phyloP scores from a whole-genome alignment of 2,329 filamentous ascomycete species.

The Talaromyces sp. region DNA sequence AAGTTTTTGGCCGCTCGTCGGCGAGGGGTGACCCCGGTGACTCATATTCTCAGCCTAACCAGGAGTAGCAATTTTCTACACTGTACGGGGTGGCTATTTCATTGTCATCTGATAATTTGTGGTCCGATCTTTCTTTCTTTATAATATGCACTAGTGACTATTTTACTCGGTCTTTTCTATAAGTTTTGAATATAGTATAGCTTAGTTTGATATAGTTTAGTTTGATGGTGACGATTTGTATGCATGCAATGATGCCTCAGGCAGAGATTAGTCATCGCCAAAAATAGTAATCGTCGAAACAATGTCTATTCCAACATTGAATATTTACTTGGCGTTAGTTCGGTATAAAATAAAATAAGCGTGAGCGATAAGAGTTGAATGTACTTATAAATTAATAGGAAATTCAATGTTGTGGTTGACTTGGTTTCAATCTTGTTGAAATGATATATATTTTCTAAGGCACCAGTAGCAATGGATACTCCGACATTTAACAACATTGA shows the following conservation, averaged over 20 bases:
- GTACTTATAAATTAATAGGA: neutral
- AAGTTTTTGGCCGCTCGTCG: neutral
- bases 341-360: too few relatives aligned
- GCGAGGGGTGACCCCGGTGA: neutral
- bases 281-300: neutral
- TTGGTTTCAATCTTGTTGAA: neutral
- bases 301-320: too few relatives aligned
- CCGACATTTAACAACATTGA: neutral
- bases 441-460: too few relatives aligned
- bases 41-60: neutral
- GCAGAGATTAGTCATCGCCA: neutral
- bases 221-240: neutral
- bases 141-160: neutral
- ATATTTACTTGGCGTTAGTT: too few relatives aligned
- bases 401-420: neutral
- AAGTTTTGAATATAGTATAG: neutral
- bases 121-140: neutral
- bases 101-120: neutral
- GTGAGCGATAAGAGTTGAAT: too few relatives aligned
- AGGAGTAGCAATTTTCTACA: neutral
- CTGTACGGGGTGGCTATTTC: neutral
- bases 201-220: neutral
- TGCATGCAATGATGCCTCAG: neutral
- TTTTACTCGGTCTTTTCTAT: neutral
- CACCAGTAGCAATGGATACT: too few relatives aligned